These are phyloP conservation scores for Ochetophila trinervis DNA, from an alignment of 306 rosid species.

Conservation along the genomic window DNA sequence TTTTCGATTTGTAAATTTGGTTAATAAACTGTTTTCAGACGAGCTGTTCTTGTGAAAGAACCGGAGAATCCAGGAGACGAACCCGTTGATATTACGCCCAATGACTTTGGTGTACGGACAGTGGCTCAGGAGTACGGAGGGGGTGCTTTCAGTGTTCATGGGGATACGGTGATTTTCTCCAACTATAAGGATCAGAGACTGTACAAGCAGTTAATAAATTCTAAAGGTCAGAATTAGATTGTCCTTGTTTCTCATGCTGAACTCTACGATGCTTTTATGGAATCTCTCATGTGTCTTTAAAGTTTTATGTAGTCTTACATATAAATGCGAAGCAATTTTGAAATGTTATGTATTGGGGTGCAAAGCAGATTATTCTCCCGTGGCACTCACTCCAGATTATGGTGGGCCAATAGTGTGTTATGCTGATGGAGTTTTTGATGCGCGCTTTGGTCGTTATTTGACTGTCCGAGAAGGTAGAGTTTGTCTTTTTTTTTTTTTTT, in stretches of 20 bases:
- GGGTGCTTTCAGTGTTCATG: constrained; percentile 72
- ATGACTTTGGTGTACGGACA: constrained; percentile 75
- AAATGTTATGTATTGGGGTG: constrained; percentile 2
- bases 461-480: constrained; percentile 79
- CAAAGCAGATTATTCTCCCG: constrained; percentile 55
- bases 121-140: constrained; percentile 96
- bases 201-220: constrained; percentile 59
- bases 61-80: constrained; percentile 53
- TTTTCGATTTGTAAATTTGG: background rate
- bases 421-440: constrained; percentile 84
- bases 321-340: background rate
- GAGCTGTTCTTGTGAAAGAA: constrained; percentile 81
- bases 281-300: background rate
- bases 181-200: constrained; percentile 90
- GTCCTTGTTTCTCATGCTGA: background rate
- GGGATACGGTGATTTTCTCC: constrained; percentile 61
- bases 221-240: constrained; percentile 48
- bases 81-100: constrained; percentile 76
- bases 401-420: constrained; percentile 68
- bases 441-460: constrained; percentile 65
- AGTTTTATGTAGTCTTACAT: background rate
- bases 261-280: background rate
- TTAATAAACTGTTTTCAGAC: constrained; percentile 36
- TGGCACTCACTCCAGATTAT: constrained; percentile 75
- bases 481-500: background rate